These are phyloP conservation scores for Pythium apleroticum DNA, from an alignment of 352 stramenopile genomes.

Conservation along the genomic window DNA sequence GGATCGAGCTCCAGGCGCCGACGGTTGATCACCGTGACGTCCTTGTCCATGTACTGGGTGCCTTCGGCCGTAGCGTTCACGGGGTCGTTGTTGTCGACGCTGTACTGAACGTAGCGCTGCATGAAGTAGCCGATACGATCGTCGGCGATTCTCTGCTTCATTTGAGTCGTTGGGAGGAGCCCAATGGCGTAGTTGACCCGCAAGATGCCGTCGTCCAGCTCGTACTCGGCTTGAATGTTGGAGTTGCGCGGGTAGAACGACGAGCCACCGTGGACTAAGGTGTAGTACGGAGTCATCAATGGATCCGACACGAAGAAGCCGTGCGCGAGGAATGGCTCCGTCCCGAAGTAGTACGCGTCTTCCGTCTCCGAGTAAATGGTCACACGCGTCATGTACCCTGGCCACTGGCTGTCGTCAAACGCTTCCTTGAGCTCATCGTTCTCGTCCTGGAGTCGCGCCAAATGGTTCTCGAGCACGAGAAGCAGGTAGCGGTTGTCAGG, in stretches of 20 bases:
- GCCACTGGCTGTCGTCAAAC: constrained; percentile 69
- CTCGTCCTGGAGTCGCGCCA: constrained; percentile 35
- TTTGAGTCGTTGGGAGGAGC: constrained; percentile 57
- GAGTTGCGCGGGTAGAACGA: constrained; percentile 64
- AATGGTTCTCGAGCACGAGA: constrained; percentile 62
- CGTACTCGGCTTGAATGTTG: constrained; percentile 76
- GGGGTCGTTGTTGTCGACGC: constrained; percentile 35
- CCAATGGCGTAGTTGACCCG: constrained; percentile 73
- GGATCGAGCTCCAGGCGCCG: constrained; percentile 54
- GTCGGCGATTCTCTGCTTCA: constrained; percentile 58
- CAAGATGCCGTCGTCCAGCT: constrained; percentile 50
- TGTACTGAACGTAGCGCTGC: constrained; percentile 58
- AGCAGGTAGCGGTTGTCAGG: constrained; percentile 37
- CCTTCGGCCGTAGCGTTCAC: constrained; percentile 35
- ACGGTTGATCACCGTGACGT: constrained; percentile 71
- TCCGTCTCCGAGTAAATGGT: constrained; percentile 67
- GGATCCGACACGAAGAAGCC: constrained; percentile 74
- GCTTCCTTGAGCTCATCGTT: constrained; percentile 49
- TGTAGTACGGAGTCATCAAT: constrained; percentile 45
- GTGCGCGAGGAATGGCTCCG: constrained; percentile 54
- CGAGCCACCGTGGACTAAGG: constrained; percentile 23
- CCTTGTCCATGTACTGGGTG: constrained; percentile 51
- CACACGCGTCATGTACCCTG: constrained; percentile 51
- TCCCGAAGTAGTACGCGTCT: constrained; percentile 46
- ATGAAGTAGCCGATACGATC: constrained; percentile 84